phyloP scores from a whole-genome alignment of 371 early-diverging fungal species.

The Syncephalastrum monosporum region DNA sequence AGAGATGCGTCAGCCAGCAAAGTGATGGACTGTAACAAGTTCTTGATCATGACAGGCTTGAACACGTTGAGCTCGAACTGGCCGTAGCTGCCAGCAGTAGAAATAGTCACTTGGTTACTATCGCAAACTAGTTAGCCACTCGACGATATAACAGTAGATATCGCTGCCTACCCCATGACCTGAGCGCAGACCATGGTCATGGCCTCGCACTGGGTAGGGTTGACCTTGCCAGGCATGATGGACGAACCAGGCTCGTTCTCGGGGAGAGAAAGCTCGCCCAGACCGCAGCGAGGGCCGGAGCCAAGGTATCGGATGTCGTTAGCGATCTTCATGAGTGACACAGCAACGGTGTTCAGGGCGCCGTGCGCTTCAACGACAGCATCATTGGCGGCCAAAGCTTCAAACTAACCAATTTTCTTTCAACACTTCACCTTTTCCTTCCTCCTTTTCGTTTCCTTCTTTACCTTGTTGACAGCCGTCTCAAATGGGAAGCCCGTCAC shows the following conservation, averaged over 20 bases:
- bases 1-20: conserved; percentile 74
- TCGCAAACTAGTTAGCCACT: too few species aligned
- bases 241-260: conserved; percentile 93
- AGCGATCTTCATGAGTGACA: conserved; percentile 89
- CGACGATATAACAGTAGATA: too few species aligned
- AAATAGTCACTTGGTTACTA: conserved; percentile 78
- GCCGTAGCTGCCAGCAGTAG: conserved; percentile 83
- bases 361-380: conserved; percentile 88
- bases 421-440: background rate
- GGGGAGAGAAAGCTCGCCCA: conserved; percentile 83
- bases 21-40: conserved; percentile 79
- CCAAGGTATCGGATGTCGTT: conserved; percentile 89
- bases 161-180: conserved; percentile 52
- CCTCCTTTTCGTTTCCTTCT: background rate
- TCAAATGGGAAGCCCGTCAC: conserved; percentile 75
- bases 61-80: conserved; percentile 95
- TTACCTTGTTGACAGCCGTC: conserved; percentile 84
- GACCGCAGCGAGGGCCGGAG: conserved; percentile 89
- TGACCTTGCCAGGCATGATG: conserved; percentile 94
- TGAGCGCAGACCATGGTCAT: conserved; percentile 94
- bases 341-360: conserved; percentile 80
- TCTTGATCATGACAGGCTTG: conserved; percentile 90
- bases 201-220: conserved; percentile 92
- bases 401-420: conserved; percentile 50
- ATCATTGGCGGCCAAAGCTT: conserved; percentile 89